Base-by-base conservation (phyloP, 2,329 filamentous ascomycete genomes). In the Colletotrichum spinosum region DNA sequence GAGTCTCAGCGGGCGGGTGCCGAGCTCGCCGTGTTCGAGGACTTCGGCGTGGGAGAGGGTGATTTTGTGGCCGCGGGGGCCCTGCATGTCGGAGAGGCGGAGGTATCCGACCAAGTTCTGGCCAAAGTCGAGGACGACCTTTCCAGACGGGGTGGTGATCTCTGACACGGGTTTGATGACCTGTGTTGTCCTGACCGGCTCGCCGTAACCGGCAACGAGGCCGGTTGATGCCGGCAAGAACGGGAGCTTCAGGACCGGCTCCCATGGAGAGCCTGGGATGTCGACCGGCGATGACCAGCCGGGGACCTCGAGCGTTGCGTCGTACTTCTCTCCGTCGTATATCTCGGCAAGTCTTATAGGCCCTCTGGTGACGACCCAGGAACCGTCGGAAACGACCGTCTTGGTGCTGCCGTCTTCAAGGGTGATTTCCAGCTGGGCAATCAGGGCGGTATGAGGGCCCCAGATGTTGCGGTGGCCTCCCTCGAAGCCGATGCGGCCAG, bases 51-150 rank as follows among this genome's bases (percentile, higher is more conserved):
- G 80, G 0, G 66, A 63, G 15, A 83, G 70, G 6, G 69, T 73
- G 9, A 80, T 71, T 9, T 69, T 68, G 3, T 72, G 70, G 2
- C 72, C 71, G 1, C 67, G 9, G 8, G 45, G 34, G 12, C 61
- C 68, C 3, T 2, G 74, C 69, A 75, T 50, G 0, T 53, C 63
- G 13, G 56, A 72, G 17, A 67, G 11, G 6, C 56, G 69, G 2
- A 81, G 44, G 51, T 74, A 74, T 4, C 80, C 80, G 2, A 81
- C 79, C 0, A 82, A 68, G 58, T 82, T 82, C 64, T 82, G 80
- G 5, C 80, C 80, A 58, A 83, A 82, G 62, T 82, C 80, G 11
- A 83, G 41, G 6, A 81, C 69, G 0, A 72, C 77, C 60, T 78
- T 79, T 2, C 78, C 77, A 2, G 74, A 74, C 0, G 72, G 71